These are phyloP conservation scores for Penicillium desertorum DNA, from an alignment of 495 filamentous ascomycete genomes.

Conservation along the genomic window DNA sequence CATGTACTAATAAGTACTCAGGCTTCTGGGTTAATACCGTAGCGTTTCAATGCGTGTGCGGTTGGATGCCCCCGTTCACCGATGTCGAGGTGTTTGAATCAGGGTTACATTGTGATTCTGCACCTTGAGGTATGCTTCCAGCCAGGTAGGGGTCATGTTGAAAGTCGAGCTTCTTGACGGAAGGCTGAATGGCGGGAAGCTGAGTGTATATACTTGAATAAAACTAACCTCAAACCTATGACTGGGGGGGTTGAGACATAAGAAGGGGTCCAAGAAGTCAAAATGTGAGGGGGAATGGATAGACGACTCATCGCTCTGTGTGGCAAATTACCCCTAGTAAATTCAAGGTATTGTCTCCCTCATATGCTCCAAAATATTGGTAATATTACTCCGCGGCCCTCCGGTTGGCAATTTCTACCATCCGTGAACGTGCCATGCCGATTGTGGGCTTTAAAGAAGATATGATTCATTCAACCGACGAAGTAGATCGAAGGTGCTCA, in stretches of 20 bases:
- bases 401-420: neutral
- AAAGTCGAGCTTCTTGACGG: neutral
- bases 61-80: too few relatives aligned
- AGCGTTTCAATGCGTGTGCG: too few relatives aligned
- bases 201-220: slow-evolving; percentile 1
- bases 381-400: too few relatives aligned
- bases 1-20: too few relatives aligned
- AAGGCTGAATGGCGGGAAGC: neutral
- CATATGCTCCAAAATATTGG: neutral
- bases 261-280: neutral
- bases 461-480: neutral
- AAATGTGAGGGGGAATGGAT: neutral
- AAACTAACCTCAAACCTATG: neutral
- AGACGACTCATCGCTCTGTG: neutral
- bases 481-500: neutral
- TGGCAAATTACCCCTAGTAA: neutral
- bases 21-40: too few relatives aligned
- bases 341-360: neutral
- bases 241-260: neutral
- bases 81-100: too few relatives aligned
- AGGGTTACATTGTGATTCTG: too few relatives aligned
- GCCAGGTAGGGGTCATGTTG: neutral
- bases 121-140: too few relatives aligned
- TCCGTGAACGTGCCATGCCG: neutral
- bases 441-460: too few relatives aligned